Conservation (phyloP, 2,329 filamentous ascomycete species). For the Harringtonia aguacate region DNA sequence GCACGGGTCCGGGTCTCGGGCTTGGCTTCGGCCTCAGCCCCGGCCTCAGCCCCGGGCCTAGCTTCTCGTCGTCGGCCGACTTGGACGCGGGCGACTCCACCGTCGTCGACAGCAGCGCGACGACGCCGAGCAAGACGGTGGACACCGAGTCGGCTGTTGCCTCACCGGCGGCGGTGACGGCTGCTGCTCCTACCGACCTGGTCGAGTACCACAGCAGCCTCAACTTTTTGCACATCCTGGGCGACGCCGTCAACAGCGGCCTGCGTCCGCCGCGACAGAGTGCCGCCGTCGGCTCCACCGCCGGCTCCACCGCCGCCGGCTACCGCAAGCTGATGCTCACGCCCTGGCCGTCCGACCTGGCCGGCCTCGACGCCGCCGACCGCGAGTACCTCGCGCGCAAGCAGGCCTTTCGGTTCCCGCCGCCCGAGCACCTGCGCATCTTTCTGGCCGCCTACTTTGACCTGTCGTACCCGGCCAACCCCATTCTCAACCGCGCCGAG, state of each 20-base stretch:
- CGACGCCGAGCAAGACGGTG: background rate
- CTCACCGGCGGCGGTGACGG: too few relatives aligned
- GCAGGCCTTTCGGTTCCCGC: background rate
- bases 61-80: too few relatives aligned
- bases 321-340: too few relatives aligned
- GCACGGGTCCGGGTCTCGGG: too few relatives aligned
- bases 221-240: constrained; percentile 1
- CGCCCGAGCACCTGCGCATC: background rate
- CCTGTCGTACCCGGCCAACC: background rate
- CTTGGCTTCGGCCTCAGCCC: too few relatives aligned
- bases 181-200: too few relatives aligned
- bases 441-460: background rate
- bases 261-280: background rate
- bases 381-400: constrained; percentile 2
- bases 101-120: background rate
- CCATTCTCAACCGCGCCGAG: background rate
- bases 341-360: too few relatives aligned
- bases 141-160: background rate
- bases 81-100: too few relatives aligned
- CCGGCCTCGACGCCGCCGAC: background rate
- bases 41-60: too few relatives aligned
- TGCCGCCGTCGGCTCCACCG: too few relatives aligned
- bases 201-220: constrained; percentile 3
- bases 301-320: too few relatives aligned
- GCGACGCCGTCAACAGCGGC: background rate